Evolutionary conservation across 1,139 yeast genomes (phyloP).

Genomic region (Lodderomyces beijingensis): DNA sequence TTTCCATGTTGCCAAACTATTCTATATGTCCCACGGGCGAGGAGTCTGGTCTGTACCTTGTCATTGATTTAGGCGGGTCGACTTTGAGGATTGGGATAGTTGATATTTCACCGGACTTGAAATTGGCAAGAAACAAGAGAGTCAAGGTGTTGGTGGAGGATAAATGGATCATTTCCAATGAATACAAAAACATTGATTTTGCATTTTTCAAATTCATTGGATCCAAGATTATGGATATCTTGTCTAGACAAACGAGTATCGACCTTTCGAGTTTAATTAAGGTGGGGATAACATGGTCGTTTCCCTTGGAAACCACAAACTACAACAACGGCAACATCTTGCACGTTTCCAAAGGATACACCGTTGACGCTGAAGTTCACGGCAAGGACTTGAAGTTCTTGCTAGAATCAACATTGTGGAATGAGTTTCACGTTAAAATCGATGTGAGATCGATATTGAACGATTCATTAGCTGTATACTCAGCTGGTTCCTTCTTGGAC

Average conservation of each 20-base stretch:
- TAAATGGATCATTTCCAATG: slow-evolving; percentile 40
- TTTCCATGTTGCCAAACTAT: slow-evolving; percentile 47
- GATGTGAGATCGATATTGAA: slow-evolving; percentile 36
- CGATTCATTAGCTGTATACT: slow-evolving; percentile 45
- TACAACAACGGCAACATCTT: slow-evolving; percentile 44
- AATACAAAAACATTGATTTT: slow-evolving; percentile 32
- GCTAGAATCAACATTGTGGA: slow-evolving; percentile 28
- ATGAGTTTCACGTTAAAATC: slow-evolving; percentile 21
- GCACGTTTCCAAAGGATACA: slow-evolving; percentile 51
- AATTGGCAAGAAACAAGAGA: slow-evolving; percentile 7
- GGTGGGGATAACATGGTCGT: slow-evolving; percentile 57
- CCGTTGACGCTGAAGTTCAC: slow-evolving; percentile 34
- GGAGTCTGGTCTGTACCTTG: slow-evolving; percentile 42
- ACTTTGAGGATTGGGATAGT: slow-evolving; percentile 48
- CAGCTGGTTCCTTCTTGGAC: slow-evolving; percentile 42
- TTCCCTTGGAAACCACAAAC: slow-evolving; percentile 44
- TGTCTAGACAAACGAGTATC: slow-evolving; percentile 25
- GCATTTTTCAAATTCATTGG: slow-evolving; percentile 42
- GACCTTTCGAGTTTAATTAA: slow-evolving; percentile 19
- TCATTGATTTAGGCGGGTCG: slow-evolving; percentile 54
- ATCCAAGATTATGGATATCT: slow-evolving; percentile 26
- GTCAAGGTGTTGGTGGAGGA: slow-evolving; percentile 29
- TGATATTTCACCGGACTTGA: slow-evolving; percentile 19
- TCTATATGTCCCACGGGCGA: slow-evolving; percentile 39
- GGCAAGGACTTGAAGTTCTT: slow-evolving; percentile 39